A percentile compares a stretch with the other conserved stretches of the same genome.
Conservation (phyloP, 306 rosid genomes). For the Pyrus communis region DNA sequence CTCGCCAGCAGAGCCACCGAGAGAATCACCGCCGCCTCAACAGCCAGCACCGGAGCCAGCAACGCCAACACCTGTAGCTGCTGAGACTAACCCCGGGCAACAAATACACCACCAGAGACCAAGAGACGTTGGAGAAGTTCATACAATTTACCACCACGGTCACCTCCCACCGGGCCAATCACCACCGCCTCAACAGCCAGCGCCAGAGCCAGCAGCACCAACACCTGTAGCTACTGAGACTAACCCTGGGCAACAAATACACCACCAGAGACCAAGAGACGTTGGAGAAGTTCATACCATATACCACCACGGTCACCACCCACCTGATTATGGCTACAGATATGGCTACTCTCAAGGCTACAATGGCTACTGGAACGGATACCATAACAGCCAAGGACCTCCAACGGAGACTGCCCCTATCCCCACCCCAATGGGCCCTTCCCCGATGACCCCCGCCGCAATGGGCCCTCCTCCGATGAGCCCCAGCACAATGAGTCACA, state of each 20-base stretch:
- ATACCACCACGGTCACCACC: conserved; percentile 21
- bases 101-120: conserved; percentile 22
- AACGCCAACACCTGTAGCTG: conserved; percentile 17
- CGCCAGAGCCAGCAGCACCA: conserved; percentile 14
- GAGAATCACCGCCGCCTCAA: conserved; percentile 26
- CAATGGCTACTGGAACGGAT: conserved; percentile 27
- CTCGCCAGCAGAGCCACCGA: conserved; percentile 21
- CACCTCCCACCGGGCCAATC: conserved; percentile 11
- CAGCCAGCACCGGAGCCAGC: conserved; percentile 19
- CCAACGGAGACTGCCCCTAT: conserved; percentile 10
- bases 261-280: conserved; percentile 23
- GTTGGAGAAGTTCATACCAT: conserved; percentile 36
- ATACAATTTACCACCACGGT: conserved; percentile 28
- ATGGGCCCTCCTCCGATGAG: neutral
- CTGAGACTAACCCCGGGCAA: conserved; percentile 20
- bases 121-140: conserved; percentile 34
- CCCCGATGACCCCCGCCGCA: neutral
- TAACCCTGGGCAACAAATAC: conserved; percentile 20
- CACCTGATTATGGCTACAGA: conserved; percentile 35
- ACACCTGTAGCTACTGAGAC: conserved; percentile 22
- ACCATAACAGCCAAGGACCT: conserved; percentile 29
- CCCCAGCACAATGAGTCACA: neutral
- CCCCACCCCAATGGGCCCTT: neutral
- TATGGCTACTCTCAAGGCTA: conserved; percentile 25
- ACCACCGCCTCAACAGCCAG: conserved; percentile 17